Conservation (phyloP, 139 green algal genomes). For the Chlamydomonas urium region DNA sequence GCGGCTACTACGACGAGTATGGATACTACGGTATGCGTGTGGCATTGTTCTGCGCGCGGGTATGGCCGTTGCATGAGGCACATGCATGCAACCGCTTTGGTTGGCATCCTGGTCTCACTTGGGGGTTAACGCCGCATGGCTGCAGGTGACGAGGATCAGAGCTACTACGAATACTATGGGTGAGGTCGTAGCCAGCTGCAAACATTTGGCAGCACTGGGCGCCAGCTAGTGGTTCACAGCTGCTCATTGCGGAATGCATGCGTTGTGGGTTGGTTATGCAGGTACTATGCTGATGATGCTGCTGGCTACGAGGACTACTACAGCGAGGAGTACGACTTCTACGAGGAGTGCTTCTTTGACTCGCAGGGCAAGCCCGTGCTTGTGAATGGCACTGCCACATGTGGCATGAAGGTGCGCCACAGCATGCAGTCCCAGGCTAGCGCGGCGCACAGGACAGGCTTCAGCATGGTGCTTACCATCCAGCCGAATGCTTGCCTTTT, state of each 20-base stretch:
- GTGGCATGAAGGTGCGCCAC: slow-evolving; percentile 40
- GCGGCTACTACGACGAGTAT: slow-evolving; percentile 15
- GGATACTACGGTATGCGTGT: slow-evolving; percentile 12
- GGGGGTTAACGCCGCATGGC: no score
- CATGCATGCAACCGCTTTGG: neutral
- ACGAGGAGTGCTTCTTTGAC: slow-evolving; percentile 46
- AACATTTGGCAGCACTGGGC: neutral
- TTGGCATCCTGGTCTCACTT: neutral
- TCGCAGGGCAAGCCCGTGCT: slow-evolving; percentile 31
- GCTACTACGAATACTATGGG: slow-evolving; percentile 19
- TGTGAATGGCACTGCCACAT: slow-evolving; percentile 27
- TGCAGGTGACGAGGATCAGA: slow-evolving; percentile 12
- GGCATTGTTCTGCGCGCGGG: neutral
- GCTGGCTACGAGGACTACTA: slow-evolving; percentile 44
- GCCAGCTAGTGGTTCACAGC: neutral
- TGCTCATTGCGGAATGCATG: neutral
- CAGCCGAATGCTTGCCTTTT: no score
- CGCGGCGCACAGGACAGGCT: no score
- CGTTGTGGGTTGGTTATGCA: slow-evolving; percentile 1
- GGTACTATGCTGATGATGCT: slow-evolving; percentile 43
- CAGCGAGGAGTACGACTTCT: slow-evolving; percentile 38
- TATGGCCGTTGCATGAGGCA: neutral
- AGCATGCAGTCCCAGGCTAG: no score
- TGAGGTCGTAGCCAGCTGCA: neutral
- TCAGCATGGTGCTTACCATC: no score